Conservation (phyloP, 345 rosid genomes). For the Populus pruinosa region DNA sequence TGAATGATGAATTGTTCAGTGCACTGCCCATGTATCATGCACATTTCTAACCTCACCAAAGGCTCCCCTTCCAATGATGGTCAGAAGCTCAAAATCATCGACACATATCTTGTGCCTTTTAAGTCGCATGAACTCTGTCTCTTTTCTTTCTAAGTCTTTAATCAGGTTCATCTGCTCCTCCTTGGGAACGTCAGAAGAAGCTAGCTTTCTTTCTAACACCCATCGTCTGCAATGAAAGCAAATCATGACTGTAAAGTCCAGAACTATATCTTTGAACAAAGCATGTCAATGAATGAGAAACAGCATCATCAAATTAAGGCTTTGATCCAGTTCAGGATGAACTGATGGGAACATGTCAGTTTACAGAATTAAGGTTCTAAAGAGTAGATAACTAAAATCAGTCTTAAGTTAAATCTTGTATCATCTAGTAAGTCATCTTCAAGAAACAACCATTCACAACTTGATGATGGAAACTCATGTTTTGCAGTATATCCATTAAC, state of each 20-base stretch:
- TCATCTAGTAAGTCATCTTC: constrained; percentile 10
- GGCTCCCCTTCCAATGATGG: constrained; percentile 92
- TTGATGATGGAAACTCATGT: background rate
- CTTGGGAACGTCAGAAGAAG: constrained; percentile 82
- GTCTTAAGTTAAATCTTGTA: background rate
- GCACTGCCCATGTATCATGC: background rate
- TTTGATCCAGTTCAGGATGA: background rate
- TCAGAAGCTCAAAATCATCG: constrained; percentile 88
- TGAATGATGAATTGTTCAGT: constrained; percentile 2
- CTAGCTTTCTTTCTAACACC: constrained; percentile 84
- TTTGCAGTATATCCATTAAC: background rate
- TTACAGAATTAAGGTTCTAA: too few relatives aligned
- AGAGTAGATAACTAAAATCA: constrained; percentile 6
- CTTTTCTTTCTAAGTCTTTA: constrained; percentile 90
- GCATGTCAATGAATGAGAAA: constrained; percentile 4
- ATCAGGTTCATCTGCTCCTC: constrained; percentile 85
- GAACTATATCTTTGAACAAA: constrained; percentile 7
- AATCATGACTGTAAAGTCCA: constrained; percentile 16
- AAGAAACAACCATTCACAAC: background rate
- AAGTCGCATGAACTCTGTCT: constrained; percentile 92
- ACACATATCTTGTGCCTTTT: constrained; percentile 89
- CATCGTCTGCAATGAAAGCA: constrained; percentile 62
- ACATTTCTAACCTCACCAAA: constrained; percentile 77
- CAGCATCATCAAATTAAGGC: background rate
- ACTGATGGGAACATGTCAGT: background rate